These are phyloP conservation scores for Aspergillus neotritici DNA, from an alignment of 2,329 filamentous ascomycete genomes.

Conservation along the genomic window DNA sequence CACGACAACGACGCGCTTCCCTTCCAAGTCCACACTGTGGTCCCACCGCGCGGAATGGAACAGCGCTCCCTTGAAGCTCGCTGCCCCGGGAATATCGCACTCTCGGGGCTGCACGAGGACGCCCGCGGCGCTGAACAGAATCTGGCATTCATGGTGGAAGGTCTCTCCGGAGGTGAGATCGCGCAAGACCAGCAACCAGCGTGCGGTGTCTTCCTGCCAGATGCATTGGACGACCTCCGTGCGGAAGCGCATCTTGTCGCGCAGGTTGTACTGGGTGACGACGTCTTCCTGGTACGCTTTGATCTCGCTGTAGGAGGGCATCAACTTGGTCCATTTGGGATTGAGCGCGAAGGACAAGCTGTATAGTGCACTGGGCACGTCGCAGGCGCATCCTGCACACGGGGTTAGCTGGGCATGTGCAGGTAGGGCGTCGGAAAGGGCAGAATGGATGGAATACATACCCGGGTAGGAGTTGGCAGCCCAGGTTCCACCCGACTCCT, in stretches of 20 bases:
- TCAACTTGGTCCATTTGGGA: conserved; percentile 35
- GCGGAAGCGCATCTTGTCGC: conserved; percentile 16
- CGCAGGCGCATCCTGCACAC: neutral
- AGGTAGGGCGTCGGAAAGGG: neutral
- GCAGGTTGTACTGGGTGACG: conserved; percentile 16
- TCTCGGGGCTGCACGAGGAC: conserved; percentile 22
- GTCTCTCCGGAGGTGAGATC: neutral
- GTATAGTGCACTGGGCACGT: conserved; percentile 38
- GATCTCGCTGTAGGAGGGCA: conserved; percentile 34
- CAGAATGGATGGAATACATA: neutral
- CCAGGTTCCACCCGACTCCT: conserved; percentile 58
- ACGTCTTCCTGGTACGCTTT: conserved; percentile 22
- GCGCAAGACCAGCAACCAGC: neutral
- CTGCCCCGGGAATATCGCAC: conserved; percentile 25
- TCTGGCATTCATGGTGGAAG: conserved; percentile 9
- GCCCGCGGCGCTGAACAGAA: conserved; percentile 30
- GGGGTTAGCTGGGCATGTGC: conserved; percentile 5
- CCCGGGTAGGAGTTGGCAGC: conserved; percentile 56
- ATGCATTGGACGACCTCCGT: neutral
- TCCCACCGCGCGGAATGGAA: conserved; percentile 43
- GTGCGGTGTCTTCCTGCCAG: neutral
- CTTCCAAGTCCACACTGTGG: conserved; percentile 32
- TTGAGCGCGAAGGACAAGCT: conserved; percentile 42
- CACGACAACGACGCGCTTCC: conserved; percentile 36
- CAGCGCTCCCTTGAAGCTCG: conserved; percentile 31